Conservation (phyloP, 768 basidiomycete genomes). For the Nidula microcarpa region DNA sequence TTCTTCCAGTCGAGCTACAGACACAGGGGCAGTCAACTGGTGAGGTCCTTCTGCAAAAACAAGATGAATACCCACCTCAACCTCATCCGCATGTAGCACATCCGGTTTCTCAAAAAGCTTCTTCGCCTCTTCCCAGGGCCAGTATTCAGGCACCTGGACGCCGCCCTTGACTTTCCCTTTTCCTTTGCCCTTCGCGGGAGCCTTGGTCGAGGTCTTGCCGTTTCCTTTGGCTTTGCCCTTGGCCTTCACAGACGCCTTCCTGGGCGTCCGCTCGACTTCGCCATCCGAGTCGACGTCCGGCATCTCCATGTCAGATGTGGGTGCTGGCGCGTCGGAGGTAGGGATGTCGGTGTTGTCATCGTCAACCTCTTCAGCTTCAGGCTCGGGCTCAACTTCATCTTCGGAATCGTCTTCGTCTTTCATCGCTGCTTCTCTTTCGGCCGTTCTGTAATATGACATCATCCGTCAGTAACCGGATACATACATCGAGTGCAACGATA, state of each 20-base stretch:
- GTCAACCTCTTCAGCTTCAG: slow-evolving; percentile 7
- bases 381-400: slow-evolving; percentile 16
- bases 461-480: background rate
- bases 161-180: slow-evolving; percentile 75
- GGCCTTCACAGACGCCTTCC: slow-evolving; percentile 31
- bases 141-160: slow-evolving; percentile 83
- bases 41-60: background rate
- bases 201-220: slow-evolving; percentile 33
- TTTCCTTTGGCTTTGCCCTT: slow-evolving; percentile 33
- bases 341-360: background rate
- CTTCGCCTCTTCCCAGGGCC: slow-evolving; percentile 97
- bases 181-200: slow-evolving; percentile 34
- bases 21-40: slow-evolving; percentile 2
- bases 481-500: background rate
- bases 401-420: slow-evolving; percentile 18
- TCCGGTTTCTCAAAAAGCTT: slow-evolving; percentile 87
- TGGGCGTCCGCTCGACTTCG: slow-evolving; percentile 10
- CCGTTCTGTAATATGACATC: slow-evolving; percentile 29
- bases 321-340: slow-evolving; percentile 31
- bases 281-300: slow-evolving; percentile 19
- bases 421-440: slow-evolving; percentile 33
- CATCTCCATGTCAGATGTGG: slow-evolving; percentile 43
- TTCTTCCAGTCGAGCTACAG: slow-evolving; percentile 87
- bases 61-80: slow-evolving; percentile 55
- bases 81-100: slow-evolving; percentile 78